Base-by-base conservation (phyloP, 2,329 filamentous ascomycete species). In the Macrophomina pseudophaseolina region DNA sequence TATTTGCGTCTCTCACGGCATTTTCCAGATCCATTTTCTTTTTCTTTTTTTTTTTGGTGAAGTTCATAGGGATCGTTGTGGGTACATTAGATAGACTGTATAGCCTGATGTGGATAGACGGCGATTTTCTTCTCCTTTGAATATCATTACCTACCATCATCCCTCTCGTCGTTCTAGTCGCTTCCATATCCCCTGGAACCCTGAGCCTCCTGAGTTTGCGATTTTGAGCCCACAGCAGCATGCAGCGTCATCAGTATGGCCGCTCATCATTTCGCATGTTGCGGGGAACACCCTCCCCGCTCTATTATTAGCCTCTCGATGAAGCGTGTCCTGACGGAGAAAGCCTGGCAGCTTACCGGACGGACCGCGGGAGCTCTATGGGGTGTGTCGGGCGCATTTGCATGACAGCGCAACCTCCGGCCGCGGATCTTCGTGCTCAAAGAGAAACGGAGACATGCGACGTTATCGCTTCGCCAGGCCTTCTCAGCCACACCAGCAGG, bases 51-150 rank as follows among this genome's bases (percentile, higher is more conserved):
- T 51, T 14, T 23, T 60, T 35, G 12, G 42, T 1, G n/a, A 33
- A 14, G 14, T 33, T 59, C 48, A 23, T 48, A 23, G 56, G n/a
- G 56, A 46, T 35, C 56, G 56, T 42, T 48, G n/a, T 14, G 56
- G 23, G 42, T 35, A 48, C 28, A 40, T 60, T 60, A 60, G 54
- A 59, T 40, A 59, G 56, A 62, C 32, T 62, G 42, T n/a, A 38
- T 6, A 30, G 16, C 44, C 32, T 35, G 44, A 14, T 30, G 28
- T 16, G 33, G 44, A 23, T 62, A 62, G 58, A 62, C 42, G 42
- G 14, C 28, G 44, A 49, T 49, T 35, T 54, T 49, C 32, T 49
- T 28, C 58, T 33, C 30, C 28, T 38, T 49, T 49, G 42, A 62
- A 49, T 62, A 49, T 62, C 44, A 62, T 62, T 38, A 62, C 58